Base-by-base conservation (phyloP, 1,139 yeast species). In the Geotrichum carabidarum region DNA sequence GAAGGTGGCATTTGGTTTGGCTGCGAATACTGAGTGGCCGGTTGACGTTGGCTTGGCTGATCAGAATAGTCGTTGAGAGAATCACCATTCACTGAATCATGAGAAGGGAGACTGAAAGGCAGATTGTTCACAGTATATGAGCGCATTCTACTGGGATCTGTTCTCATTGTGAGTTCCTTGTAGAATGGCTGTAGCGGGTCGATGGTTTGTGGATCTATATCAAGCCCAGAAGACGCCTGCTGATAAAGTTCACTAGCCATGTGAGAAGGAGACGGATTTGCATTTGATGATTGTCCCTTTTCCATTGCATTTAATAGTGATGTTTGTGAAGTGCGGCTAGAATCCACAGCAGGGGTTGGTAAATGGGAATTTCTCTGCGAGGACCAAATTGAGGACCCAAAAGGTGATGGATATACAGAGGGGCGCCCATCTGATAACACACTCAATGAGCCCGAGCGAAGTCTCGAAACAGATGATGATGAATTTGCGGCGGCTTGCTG, bases 61-160 rank as follows among this genome's bases (percentile, higher is more conserved):
- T 45, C 50, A 30, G 42, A 12, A 45, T 43, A 37, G 50, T 46
- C 47, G 30, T 36, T 44, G 14, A 36, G 37, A 15, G 55, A 38
- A 30, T 56, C 54, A 7, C 51, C 41, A 22, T 46, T 44, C n/a
- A 36, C 42, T 8, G 32, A 47, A 18, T 63, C 63, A 35, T 59
- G 62, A 46, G 60, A 57, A 46, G 63, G 53, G 53, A 61, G 54
- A 52, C 65, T 62, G 42, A 61, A 61, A 8, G 68, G 68, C 40
- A 65, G 58, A 45, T 65, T 63, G 54, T 65, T 68, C 52, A 70
- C 71, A 30, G 76, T 72, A 59, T 71, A 73, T 6, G 74, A 70
- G 14, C 76, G 63, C 48, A 73, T 64, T 27, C 76, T 63, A 49
- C 61, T 65, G 37, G 70, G 71, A 59, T 70, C 74, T 1, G 73